Conservation (phyloP, 306 rosid species). For the Trifolium subterraneum region DNA sequence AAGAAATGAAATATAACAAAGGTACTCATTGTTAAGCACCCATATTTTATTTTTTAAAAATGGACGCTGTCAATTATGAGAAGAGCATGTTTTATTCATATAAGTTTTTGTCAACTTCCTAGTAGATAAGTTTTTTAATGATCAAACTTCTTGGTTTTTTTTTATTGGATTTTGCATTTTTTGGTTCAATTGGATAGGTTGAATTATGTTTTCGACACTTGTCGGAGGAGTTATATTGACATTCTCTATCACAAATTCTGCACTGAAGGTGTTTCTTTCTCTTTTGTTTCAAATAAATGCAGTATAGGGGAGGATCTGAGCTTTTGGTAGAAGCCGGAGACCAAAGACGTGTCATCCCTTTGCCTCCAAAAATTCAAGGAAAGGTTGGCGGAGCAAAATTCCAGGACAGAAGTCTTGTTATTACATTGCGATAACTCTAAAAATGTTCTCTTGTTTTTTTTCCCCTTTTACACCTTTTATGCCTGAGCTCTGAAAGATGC, state of each 20-base stretch:
- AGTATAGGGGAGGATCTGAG: conserved; percentile 96
- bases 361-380: conserved; percentile 85
- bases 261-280: conserved; percentile 21
- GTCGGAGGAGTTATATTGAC: conserved; percentile 1
- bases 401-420: conserved; percentile 70
- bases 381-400: conserved; percentile 97
- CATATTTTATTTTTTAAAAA: not conserved
- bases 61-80: conserved; percentile 18
- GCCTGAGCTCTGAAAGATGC: not conserved
- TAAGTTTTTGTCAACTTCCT: conserved; percentile 2
- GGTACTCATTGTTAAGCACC: conserved; percentile 7
- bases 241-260: conserved; percentile 3
- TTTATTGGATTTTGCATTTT: not conserved
- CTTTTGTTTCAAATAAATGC: conserved; percentile 41
- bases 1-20: conserved; percentile 7
- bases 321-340: conserved; percentile 97
- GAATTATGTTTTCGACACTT: conserved; percentile 25
- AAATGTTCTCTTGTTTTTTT: not conserved
- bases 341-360: conserved; percentile 83
- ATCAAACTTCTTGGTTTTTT: not conserved
- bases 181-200: conserved; percentile 11
- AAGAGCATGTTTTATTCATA: conserved; percentile 12
- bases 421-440: conserved; percentile 61
- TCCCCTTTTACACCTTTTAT: conserved; percentile 19
- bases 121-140: conserved; percentile 10